Evolutionary conservation across 345 rosid species (phyloP).

Genomic region (Mangifera indica): DNA sequence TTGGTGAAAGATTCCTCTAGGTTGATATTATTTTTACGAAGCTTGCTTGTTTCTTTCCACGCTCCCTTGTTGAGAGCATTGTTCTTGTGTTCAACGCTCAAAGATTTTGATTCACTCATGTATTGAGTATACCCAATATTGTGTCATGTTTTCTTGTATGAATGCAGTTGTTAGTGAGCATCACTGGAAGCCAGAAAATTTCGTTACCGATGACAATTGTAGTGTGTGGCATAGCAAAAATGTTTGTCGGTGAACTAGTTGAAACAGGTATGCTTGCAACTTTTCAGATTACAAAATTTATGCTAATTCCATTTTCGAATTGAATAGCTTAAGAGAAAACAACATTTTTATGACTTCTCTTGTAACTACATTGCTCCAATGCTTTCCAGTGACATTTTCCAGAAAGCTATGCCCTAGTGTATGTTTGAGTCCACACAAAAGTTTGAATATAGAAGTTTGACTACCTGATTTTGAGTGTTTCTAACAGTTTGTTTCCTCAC

Average conservation of each 20-base stretch:
- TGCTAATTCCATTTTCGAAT: not conserved
- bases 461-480: not conserved
- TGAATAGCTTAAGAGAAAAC: not conserved
- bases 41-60: not conserved
- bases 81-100: not conserved
- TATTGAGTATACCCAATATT: not conserved
- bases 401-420: not conserved
- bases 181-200: conserved; percentile 83
- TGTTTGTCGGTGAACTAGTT: conserved; percentile 99
- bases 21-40: not conserved
- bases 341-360: not conserved
- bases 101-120: conserved; percentile 1
- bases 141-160: conserved; percentile 10
- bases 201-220: conserved; percentile 78
- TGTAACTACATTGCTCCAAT: not conserved
- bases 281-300: not conserved
- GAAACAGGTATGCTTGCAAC: conserved; percentile 62
- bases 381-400: not conserved
- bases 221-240: conserved; percentile 88
- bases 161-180: conserved; percentile 68
- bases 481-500: not conserved
- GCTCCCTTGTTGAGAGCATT: not conserved
- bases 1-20: conserved; percentile 1
- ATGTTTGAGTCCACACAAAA: not conserved
- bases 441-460: not conserved